A percentile compares a stretch with the other conserved stretches of the same genome.
These are phyloP conservation scores for Paraphoma sp. DNA, from an alignment of 2,329 filamentous ascomycete species.

Conservation along the genomic window DNA sequence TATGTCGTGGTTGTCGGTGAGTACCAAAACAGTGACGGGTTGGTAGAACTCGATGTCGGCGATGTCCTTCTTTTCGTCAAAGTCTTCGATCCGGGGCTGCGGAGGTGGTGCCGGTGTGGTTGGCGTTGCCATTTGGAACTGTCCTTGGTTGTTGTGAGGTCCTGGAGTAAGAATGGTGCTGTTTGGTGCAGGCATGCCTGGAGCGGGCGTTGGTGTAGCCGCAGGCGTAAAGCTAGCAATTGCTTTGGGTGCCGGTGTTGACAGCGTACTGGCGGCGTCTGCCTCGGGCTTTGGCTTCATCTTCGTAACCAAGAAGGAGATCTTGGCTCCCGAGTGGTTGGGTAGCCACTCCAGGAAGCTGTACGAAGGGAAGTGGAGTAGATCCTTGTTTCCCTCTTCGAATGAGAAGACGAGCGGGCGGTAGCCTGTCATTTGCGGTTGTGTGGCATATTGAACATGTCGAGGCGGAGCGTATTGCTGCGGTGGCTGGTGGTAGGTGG, in stretches of 20 bases:
- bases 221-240: neutral
- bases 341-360: constrained; percentile 75
- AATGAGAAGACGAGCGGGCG: constrained; percentile 50
- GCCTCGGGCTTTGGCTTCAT: constrained; percentile 59
- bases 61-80: constrained; percentile 55
- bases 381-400: constrained; percentile 64
- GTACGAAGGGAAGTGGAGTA: constrained; percentile 80
- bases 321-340: constrained; percentile 68
- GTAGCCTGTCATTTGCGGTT: constrained; percentile 50
- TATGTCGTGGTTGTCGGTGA: constrained; percentile 58
- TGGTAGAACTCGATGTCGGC: constrained; percentile 64
- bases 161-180: no score
- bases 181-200: constrained; percentile 6
- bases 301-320: constrained; percentile 79
- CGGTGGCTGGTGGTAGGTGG: constrained; percentile 28
- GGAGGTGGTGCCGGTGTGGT: constrained; percentile 19
- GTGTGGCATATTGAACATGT: constrained; percentile 44
- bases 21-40: constrained; percentile 70
- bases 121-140: constrained; percentile 18
- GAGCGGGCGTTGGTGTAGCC: constrained; percentile 9
- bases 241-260: constrained; percentile 35
- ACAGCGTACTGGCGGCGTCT: constrained; percentile 23
- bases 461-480: constrained; percentile 31
- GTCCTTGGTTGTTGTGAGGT: constrained; percentile 8
- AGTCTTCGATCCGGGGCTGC: constrained; percentile 44